Evolutionary conservation across 495 filamentous ascomycete genomes (phyloP), one percentile per base, ranked within the genome.

Genomic region (Podospora pseudopauciseta): DNA sequence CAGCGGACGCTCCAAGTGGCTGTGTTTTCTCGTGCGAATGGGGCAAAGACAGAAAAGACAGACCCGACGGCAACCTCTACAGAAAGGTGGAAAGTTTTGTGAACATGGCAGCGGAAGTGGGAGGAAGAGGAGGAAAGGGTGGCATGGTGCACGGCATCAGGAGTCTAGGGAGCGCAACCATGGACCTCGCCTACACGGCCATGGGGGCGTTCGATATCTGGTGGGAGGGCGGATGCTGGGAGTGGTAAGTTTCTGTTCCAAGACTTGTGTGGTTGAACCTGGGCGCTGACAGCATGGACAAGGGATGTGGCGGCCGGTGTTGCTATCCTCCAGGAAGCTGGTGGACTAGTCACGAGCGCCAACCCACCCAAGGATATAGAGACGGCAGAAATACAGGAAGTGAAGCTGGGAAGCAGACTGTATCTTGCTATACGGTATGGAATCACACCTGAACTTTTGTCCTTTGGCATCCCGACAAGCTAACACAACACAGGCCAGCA

Each of bases 211-310:
- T 94, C 67, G 92, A 95, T 79, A 77, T 91, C 39, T 94, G 92
- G 75, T 94, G 92, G 92, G 92, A 94, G 71, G 90, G 88, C 2
- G 92, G 92, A 7, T 92, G 90, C 71, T 94, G 90, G 91, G 90
- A 89, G 62, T 94, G 91, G 79, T 78, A 70, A 62, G 75, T 63
- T 0, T 19, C 15, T 28, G 1, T 18, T 16, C 26, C 23, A 49
- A 49, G 2, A 11, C 0, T 49, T 3, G 9, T 49, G 55, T 28
- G 5, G 19, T 18, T 63, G 20, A 0, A 18, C 11, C 5, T 55
- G 18, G 16, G 13, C 26, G 26, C 56, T 63, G 44, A 68, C 54
- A 53, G 2, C 18, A 19, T n/a, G 20, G 13, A 15, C 23, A 63
- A 80, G 78, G 91, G 92, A 94, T 82, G 90, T 93, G 4, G 91